These are phyloP conservation scores for Plasmodium sp. DNA, from an alignment of 169 alveolate species.

Conservation along the genomic window DNA sequence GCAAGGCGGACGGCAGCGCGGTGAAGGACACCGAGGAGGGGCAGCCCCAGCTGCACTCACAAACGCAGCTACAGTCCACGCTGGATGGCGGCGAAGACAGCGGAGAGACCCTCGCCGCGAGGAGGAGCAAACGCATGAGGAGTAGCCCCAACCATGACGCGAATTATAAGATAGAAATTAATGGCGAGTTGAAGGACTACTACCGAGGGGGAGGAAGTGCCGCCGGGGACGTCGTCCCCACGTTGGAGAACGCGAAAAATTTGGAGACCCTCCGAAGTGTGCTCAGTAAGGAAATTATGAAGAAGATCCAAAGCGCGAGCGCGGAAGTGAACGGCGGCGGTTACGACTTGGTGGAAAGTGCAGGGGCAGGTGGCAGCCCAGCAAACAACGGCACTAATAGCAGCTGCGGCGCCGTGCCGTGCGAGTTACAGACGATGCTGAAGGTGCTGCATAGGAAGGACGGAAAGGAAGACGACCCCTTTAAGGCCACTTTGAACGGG, in stretches of 20 bases:
- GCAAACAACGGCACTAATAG: background rate
- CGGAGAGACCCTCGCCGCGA: background rate
- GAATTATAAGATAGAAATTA: background rate
- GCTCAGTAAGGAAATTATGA: background rate
- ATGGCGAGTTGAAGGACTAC: background rate
- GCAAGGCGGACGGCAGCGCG: background rate
- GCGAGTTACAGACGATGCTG: background rate
- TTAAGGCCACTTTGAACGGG: background rate
- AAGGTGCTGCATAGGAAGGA: background rate
- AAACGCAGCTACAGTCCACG: no score
- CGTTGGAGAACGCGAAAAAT: background rate
- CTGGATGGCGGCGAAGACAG: background rate
- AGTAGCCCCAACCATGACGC: background rate
- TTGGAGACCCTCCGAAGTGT: background rate
- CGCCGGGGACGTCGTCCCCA: background rate
- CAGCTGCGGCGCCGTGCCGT: no score
- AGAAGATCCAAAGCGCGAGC: background rate
- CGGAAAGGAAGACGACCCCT: background rate
- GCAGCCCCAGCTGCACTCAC: background rate
- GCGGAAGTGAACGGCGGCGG: background rate
- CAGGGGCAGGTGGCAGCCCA: background rate
- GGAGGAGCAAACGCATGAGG: background rate
- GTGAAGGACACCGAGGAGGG: background rate
- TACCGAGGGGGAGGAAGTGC: background rate
- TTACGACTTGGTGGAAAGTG: background rate